phyloP scores from a whole-genome alignment of 1,284 basidiomycete genomes.

The Stygiomarasmius scandens region DNA sequence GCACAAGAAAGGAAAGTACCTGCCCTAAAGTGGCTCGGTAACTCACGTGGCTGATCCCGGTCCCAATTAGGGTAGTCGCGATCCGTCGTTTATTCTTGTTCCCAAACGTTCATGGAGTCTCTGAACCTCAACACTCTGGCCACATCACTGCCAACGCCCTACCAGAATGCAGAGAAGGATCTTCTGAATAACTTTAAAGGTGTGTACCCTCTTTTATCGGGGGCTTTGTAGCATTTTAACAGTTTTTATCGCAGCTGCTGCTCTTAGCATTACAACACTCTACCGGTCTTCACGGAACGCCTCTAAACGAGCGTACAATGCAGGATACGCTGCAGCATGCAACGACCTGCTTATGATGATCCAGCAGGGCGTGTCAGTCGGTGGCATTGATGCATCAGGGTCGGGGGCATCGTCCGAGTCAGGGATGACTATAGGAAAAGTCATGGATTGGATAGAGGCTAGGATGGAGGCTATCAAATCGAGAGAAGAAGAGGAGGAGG shows the following conservation, averaged over 20 bases:
- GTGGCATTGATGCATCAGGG: slow-evolving; percentile 40
- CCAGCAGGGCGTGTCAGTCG: slow-evolving; percentile 74
- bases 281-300: slow-evolving; percentile 75
- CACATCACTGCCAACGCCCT: slow-evolving; percentile 68
- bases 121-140: slow-evolving; percentile 76
- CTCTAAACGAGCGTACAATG: slow-evolving; percentile 75
- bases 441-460: slow-evolving; percentile 80
- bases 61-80: not conserved
- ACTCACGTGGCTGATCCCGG: not conserved
- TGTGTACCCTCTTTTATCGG: slow-evolving; percentile 28
- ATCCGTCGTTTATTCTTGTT: not conserved
- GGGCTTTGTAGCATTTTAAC: slow-evolving; percentile 17
- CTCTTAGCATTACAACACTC: slow-evolving; percentile 78
- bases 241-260: slow-evolving; percentile 56
- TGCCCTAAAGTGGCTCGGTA: not conserved
- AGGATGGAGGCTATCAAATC: slow-evolving; percentile 69
- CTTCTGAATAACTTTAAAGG: slow-evolving; percentile 81
- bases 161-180: slow-evolving; percentile 74
- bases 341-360: slow-evolving; percentile 78
- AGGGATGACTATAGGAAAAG: slow-evolving; percentile 70
- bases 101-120: slow-evolving; percentile 46
- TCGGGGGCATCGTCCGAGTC: slow-evolving; percentile 38
- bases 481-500: slow-evolving; percentile 76
- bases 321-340: slow-evolving; percentile 75
- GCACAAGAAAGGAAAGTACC: not conserved